Evolutionary conservation across 176 grass and related monocot species (phyloP).

Genomic region (Oryza glaberrima): DNA sequence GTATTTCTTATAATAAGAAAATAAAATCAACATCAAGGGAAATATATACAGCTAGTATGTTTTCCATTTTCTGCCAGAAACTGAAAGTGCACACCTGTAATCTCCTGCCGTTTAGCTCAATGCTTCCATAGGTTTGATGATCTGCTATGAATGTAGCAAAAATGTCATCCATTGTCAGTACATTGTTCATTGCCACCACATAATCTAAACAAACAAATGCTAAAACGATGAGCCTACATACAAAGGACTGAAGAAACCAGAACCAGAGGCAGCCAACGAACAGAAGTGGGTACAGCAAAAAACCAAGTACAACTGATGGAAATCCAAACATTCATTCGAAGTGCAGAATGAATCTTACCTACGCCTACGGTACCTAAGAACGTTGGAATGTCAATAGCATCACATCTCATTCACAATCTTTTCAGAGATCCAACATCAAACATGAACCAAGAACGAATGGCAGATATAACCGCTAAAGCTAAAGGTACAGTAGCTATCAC

Average conservation of each 20-base stretch:
- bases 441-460: neutral
- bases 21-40: neutral
- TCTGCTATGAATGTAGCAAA: conserved; percentile 30
- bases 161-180: conserved; percentile 26
- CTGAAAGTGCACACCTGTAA: conserved; percentile 43
- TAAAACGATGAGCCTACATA: conserved; percentile 20
- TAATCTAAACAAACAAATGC: neutral
- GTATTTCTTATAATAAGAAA: neutral
- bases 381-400: neutral
- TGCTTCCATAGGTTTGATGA: neutral
- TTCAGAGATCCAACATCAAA: neutral
- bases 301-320: neutral
- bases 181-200: neutral
- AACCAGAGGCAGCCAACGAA: neutral
- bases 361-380: neutral
- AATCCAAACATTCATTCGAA: neutral
- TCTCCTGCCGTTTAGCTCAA: conserved; percentile 44
- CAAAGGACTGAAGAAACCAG: conserved; percentile 14
- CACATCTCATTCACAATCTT: neutral
- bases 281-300: neutral
- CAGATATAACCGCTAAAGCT: neutral
- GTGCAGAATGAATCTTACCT: neutral
- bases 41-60: neutral
- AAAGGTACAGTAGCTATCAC: neutral
- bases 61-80: neutral